phyloP scores from a whole-genome alignment of 2,329 filamentous ascomycete genomes.

The Fusarium pseudocircinatum region DNA sequence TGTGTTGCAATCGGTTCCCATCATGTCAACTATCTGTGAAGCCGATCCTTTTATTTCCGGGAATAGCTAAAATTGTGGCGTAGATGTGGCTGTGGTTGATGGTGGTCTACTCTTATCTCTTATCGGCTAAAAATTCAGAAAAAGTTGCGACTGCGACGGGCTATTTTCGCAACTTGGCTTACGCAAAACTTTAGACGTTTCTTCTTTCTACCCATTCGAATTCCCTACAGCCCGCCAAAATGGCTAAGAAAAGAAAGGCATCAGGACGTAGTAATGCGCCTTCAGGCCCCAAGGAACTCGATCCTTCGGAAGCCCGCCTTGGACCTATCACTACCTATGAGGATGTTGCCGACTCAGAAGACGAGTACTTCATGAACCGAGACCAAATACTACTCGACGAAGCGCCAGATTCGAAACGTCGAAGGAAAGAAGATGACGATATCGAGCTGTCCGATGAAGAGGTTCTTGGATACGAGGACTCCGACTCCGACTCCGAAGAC shows the following conservation, averaged over 20 bases:
- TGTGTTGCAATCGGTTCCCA: conserved; percentile 6
- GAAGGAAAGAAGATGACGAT: conserved; percentile 76
- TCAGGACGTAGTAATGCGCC: conserved; percentile 57
- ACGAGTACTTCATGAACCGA: conserved; percentile 88
- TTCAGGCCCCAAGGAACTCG: conserved; percentile 63
- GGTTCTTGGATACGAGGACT: conserved; percentile 61
- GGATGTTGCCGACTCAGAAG: conserved; percentile 92
- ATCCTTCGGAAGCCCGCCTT: conserved; percentile 69
- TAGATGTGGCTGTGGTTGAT: conserved; percentile 3
- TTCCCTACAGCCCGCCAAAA: conserved; percentile 42
- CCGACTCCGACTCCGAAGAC: conserved; percentile 58
- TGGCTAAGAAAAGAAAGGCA: conserved; percentile 78
- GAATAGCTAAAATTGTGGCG: neutral
- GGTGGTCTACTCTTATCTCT: conserved; percentile 21
- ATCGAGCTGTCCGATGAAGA: conserved; percentile 72
- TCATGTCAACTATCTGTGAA: neutral
- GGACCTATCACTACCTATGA: conserved; percentile 72
- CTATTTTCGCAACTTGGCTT: conserved; percentile 3
- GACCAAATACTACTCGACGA: conserved; percentile 91
- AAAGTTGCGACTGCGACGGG: conserved; percentile 29
- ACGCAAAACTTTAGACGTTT: neutral
- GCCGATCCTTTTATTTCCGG: neutral
- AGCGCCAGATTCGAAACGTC: conserved; percentile 79
- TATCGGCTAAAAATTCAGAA: conserved; percentile 35
- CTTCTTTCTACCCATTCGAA: neutral